A percentile compares a stretch with the other conserved stretches of the same genome.
phyloP scores from a whole-genome alignment of 2,329 filamentous ascomycete genomes.

The Pseudogymnoascus sp. region DNA sequence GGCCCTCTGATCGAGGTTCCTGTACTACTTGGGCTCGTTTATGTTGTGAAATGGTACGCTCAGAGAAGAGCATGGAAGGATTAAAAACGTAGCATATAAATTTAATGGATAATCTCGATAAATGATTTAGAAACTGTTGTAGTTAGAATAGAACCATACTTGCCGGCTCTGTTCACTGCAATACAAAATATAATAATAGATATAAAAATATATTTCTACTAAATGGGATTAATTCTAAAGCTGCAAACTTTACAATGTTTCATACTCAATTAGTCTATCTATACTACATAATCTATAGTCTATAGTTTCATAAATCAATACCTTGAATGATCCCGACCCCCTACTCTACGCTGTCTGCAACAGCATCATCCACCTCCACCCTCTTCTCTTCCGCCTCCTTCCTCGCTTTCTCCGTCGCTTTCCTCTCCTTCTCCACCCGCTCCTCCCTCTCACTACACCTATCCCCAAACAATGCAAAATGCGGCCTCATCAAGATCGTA shows the following conservation, averaged over 20 bases:
- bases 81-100: neutral
- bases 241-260: neutral
- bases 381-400: conserved; percentile 93
- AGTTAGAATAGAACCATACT: neutral
- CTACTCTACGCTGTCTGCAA: neutral
- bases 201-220: neutral
- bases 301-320: neutral
- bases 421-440: conserved; percentile 24
- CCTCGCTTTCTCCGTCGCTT: conserved; percentile 50
- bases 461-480: conserved; percentile 54
- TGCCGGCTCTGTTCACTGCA: neutral
- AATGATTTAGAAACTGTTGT: neutral
- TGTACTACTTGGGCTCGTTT: conserved; percentile 66
- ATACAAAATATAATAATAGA: neutral
- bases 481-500: conserved; percentile 55
- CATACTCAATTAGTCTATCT: neutral
- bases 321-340: neutral
- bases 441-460: conserved; percentile 53
- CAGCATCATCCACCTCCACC: conserved; percentile 60
- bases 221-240: conserved; percentile 58
- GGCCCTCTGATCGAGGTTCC: conserved; percentile 78
- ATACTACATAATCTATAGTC: neutral
- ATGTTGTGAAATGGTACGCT: conserved; percentile 54
- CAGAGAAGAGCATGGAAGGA: conserved; percentile 30
- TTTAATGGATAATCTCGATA: neutral